Conservation (phyloP, 352 stramenopile genomes). For the Phytophthora sojae region DNA sequence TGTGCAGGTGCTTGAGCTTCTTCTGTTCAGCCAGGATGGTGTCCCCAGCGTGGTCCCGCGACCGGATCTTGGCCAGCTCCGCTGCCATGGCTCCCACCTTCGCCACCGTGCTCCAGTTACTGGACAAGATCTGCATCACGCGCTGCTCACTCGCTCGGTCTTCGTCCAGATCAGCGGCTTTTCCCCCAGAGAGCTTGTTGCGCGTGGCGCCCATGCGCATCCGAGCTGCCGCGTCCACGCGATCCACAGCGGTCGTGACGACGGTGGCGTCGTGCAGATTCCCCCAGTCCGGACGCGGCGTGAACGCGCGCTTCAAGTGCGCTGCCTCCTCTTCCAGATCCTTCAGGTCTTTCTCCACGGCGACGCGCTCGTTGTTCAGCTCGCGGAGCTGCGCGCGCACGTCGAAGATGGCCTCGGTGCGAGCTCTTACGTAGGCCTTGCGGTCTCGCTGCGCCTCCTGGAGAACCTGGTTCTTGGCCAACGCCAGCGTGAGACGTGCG, state of each 20-base stretch:
- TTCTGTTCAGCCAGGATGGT: constrained; percentile 56
- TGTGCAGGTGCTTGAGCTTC: constrained; percentile 66
- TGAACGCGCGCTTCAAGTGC: constrained; percentile 64
- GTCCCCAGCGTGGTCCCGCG: constrained; percentile 57
- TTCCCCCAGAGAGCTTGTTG: constrained; percentile 24
- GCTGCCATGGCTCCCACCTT: constrained; percentile 63
- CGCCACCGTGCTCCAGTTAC: constrained; percentile 68
- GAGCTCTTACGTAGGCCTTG: constrained; percentile 40
- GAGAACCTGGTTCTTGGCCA: constrained; percentile 39
- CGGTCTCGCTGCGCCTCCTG: constrained; percentile 24
- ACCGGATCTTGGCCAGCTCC: constrained; percentile 61
- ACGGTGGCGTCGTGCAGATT: constrained; percentile 59
- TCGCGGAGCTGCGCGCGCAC: constrained; percentile 51
- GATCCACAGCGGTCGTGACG: constrained; percentile 66
- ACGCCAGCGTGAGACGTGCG: constrained; percentile 21
- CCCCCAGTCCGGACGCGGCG: constrained; percentile 72
- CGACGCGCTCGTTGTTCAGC: constrained; percentile 38
- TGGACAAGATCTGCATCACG: constrained; percentile 58
- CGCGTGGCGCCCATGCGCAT: constrained; percentile 42
- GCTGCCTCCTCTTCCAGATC: constrained; percentile 46
- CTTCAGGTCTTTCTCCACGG: constrained; percentile 33
- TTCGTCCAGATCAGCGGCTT: constrained; percentile 43
- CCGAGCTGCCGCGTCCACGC: constrained; percentile 39
- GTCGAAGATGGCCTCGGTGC: constrained; percentile 73
- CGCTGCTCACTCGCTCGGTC: constrained; percentile 48